Evolutionary conservation across 2,329 filamentous ascomycete species (phyloP).

Genomic region (Ascochyta fabae): DNA sequence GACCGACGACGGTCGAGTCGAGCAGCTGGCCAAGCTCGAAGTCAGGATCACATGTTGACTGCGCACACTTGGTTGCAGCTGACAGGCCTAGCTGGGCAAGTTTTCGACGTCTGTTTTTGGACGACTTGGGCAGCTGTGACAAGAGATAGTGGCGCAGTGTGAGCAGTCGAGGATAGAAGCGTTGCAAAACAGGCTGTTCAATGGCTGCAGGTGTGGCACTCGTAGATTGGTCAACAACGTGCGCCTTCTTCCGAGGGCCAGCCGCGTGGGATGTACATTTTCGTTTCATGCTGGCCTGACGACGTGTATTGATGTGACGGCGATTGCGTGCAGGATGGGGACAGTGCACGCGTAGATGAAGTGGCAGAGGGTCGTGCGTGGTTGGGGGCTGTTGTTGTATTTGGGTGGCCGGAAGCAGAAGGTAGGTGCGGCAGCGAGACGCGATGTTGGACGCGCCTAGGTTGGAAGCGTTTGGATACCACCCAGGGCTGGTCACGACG

Average conservation of each 20-base stretch:
- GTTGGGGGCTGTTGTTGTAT: conserved; percentile 9
- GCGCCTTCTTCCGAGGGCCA: conserved; percentile 33
- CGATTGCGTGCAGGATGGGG: neutral
- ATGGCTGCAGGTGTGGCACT: conserved; percentile 41
- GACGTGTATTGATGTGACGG: conserved; percentile 2
- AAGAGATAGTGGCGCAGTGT: conserved; percentile 76
- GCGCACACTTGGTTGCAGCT: conserved; percentile 15
- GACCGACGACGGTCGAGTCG: conserved; percentile 72
- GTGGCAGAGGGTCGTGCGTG: conserved; percentile 7
- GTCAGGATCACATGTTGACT: conserved; percentile 50
- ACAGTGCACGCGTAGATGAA: conserved; percentile 5
- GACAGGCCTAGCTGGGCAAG: conserved; percentile 48
- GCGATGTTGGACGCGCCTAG: neutral
- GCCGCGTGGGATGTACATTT: conserved; percentile 31
- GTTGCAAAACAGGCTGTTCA: conserved; percentile 69
- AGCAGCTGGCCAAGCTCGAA: conserved; percentile 63
- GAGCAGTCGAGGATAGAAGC: conserved; percentile 70
- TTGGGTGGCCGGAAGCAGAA: conserved; percentile 9
- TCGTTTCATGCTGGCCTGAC: conserved; percentile 39
- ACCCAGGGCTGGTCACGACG: neutral
- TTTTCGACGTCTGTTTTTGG: conserved; percentile 60
- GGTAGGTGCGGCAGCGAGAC: conserved; percentile 2
- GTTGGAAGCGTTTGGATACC: no score
- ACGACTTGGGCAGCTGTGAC: conserved; percentile 68
- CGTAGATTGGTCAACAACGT: conserved; percentile 40